Conservation (phyloP, 139 green algal species). For the Diplosphaera chodatii region DNA sequence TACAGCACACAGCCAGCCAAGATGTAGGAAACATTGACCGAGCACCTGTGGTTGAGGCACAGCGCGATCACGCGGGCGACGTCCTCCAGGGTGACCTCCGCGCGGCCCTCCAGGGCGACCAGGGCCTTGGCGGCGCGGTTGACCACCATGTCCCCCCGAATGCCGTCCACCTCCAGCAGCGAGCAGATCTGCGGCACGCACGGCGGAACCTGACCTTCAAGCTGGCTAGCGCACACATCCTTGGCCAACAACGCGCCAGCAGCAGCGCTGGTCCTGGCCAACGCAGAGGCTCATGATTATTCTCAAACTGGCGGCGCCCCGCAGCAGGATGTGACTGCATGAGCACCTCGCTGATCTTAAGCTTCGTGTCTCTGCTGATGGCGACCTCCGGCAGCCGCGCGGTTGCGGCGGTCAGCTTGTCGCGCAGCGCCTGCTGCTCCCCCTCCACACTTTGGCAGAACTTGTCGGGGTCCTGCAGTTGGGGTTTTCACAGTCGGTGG, state of each 20-base stretch:
- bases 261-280: no score
- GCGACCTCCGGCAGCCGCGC: slow-evolving; percentile 32
- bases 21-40: no score
- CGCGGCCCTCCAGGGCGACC: slow-evolving; percentile 70
- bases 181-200: slow-evolving; percentile 79
- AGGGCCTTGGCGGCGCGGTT: slow-evolving; percentile 77
- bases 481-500: no score
- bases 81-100: slow-evolving; percentile 66
- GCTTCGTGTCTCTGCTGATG: slow-evolving; percentile 40
- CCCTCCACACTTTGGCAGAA: slow-evolving; percentile 37
- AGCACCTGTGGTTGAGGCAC: slow-evolving; percentile 81
- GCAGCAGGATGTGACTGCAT: background rate
- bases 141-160: slow-evolving; percentile 86
- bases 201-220: no score
- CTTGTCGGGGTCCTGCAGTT: slow-evolving; percentile 51
- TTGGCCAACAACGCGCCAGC: no score
- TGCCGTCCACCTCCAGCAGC: slow-evolving; percentile 81
- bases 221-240: no score
- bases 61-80: slow-evolving; percentile 66
- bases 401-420: slow-evolving; percentile 56
- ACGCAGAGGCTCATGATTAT: no score
- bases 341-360: slow-evolving; percentile 62
- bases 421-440: slow-evolving; percentile 62
- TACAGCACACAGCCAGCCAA: no score
- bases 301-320: no score